Evolutionary conservation across 371 early-diverging fungal species (phyloP), one percentile per base, ranked within the genome.

Genomic region (Rhizopus arrhizus): DNA sequence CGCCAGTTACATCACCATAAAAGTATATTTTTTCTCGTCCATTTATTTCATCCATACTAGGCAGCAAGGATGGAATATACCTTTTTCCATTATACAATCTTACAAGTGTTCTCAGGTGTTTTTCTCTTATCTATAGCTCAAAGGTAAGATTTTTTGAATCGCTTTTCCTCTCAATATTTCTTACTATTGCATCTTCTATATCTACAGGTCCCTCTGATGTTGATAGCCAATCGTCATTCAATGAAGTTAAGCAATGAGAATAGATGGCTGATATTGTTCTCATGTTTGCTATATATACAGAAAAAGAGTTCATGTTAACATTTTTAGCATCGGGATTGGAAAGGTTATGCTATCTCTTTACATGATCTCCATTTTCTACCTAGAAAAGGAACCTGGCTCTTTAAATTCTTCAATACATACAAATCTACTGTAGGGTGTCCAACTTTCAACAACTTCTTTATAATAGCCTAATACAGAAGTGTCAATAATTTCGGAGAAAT

Each of bases 331-430:
- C 6, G 1, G 2, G 1, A 11, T 36, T 36, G 6, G 11, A 31
- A 22, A 5, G 11, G 51, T 4, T 12, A 42, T 33, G 3, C 46
- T 47, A 41, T 51, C 10, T 29, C 5, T 75, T 67, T 82, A 82
- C 89, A 75, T 49, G 88, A 81, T 43, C 92, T 78, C 95, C 95
- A 94, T 64, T 91, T 91, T 28, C 86, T 75, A 13, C 95, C 93
- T 13, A 92, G 66, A 66, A 82, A 91, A 2, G 91, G 90, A 0
- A 91, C 80, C 64, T 93, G 93, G 36, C 83, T 85, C 65, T 92
- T 91, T 42, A 93, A 70, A 7, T 91, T 78, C 61, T 94, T 93
- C 51, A 92, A 80, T 4, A 89, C 87, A 57, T 91, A 92, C 0
- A 88, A 62, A 50, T 88, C 88, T 36, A 91, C 64, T 13, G 78